A percentile compares a stretch with the other conserved stretches of the same genome.
phyloP scores from a whole-genome alignment of 768 basidiomycete genomes.

The Coprinopsis cinerea region DNA sequence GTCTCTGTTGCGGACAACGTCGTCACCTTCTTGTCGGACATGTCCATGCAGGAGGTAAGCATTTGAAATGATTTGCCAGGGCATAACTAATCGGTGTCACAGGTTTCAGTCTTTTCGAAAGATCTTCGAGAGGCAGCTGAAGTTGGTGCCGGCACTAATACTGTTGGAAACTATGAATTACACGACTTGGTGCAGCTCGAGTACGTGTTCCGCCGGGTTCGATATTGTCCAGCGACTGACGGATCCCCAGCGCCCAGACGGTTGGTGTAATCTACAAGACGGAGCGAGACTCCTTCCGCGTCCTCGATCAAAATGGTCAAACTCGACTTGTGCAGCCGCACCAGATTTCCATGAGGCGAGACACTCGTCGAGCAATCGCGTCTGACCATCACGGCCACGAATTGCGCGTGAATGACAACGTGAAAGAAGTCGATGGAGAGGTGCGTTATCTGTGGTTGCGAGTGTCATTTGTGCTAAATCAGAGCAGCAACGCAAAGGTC shows the following conservation, averaged over 20 bases:
- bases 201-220: conserved; percentile 42
- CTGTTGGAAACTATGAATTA: conserved; percentile 89
- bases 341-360: conserved; percentile 88
- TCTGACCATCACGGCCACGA: conserved; percentile 87
- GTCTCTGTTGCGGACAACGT: conserved; percentile 86
- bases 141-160: conserved; percentile 86
- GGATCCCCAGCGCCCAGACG: conserved; percentile 64
- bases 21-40: conserved; percentile 95
- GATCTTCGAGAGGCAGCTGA: conserved; percentile 97
- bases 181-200: conserved; percentile 97
- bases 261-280: conserved; percentile 98
- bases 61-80: too few relatives aligned
- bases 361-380: conserved; percentile 78
- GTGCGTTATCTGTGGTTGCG: conserved; percentile 36
- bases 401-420: conserved; percentile 80
- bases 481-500: conserved; percentile 72
- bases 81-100: too few relatives aligned
- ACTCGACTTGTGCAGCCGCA: conserved; percentile 86
- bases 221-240: conserved; percentile 4
- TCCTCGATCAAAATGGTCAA: conserved; percentile 91
- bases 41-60: conserved; percentile 88
- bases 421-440: conserved; percentile 89
- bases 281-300: conserved; percentile 92
- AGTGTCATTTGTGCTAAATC: conserved; percentile 3
- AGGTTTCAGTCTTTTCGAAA: conserved; percentile 97